Conservation (phyloP, 495 filamentous ascomycete species). For the Penicillium daleae region DNA sequence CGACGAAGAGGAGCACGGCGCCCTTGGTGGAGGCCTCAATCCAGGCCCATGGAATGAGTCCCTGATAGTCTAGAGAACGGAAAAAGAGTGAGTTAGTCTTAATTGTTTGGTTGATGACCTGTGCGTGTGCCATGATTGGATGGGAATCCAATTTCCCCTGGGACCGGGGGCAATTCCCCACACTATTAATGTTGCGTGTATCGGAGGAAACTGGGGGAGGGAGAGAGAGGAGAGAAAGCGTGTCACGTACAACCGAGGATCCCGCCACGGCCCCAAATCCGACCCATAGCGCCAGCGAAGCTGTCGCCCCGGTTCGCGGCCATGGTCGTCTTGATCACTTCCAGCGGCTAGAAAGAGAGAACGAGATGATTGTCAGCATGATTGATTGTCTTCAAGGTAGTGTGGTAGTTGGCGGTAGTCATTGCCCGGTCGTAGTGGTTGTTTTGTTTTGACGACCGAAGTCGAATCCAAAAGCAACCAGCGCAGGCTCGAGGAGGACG, state of each 20-base stretch:
- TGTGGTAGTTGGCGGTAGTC: background rate
- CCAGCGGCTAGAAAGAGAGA: conserved; percentile 69
- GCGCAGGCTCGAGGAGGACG: background rate
- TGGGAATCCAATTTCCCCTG: background rate
- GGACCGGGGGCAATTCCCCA: background rate
- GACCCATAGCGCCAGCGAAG: conserved; percentile 76
- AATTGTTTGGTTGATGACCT: background rate
- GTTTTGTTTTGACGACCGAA: background rate
- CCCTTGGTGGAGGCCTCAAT: conserved; percentile 99
- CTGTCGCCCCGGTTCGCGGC: conserved; percentile 91
- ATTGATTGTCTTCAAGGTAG: background rate
- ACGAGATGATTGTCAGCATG: conserved; percentile 24
- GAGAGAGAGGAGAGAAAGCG: conserved; percentile 6
- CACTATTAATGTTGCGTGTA: conserved; percentile 27
- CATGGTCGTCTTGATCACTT: conserved; percentile 99
- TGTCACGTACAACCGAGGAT: conserved; percentile 85
- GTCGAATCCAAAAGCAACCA: background rate
- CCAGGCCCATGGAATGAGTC: conserved; percentile 99
- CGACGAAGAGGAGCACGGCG: conserved; percentile 97
- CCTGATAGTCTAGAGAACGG: conserved; percentile 82
- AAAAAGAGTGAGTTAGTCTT: background rate
- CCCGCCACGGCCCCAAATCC: conserved; percentile 94
- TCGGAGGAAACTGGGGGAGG: conserved; percentile 27
- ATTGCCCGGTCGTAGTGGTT: background rate
- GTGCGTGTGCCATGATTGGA: background rate